These are phyloP conservation scores for Cladophialophora yegresii DNA, from an alignment of 2,329 filamentous ascomycete species.

Conservation along the genomic window DNA sequence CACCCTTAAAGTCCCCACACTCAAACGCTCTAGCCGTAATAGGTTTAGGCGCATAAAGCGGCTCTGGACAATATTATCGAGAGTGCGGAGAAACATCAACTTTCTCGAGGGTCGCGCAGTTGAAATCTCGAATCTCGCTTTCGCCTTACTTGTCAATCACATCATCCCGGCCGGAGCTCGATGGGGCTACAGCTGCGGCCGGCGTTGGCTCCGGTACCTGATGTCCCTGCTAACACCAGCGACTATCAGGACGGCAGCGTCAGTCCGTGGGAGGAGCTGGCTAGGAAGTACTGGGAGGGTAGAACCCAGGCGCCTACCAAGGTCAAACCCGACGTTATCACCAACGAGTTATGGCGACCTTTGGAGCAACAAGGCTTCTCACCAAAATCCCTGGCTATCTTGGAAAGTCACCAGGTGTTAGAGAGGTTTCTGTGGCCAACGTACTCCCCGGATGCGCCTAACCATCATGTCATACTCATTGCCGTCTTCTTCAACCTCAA, in stretches of 20 bases:
- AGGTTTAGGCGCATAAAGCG: not conserved
- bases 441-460: slow-evolving; percentile 83
- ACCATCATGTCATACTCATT: slow-evolving; percentile 86
- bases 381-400: slow-evolving; percentile 72
- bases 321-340: slow-evolving; percentile 81
- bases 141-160: not conserved
- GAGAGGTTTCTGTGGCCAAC: slow-evolving; percentile 96
- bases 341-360: slow-evolving; percentile 83
- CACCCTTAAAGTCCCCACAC: no score
- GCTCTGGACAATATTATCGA: not conserved
- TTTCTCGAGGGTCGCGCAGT: slow-evolving; percentile 1
- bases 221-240: slow-evolving; percentile 41
- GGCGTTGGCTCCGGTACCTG: slow-evolving; percentile 61
- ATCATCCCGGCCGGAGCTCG: not conserved
- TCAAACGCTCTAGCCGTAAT: no score
- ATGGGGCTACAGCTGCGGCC: slow-evolving; percentile 44
- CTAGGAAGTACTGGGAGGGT: slow-evolving; percentile 82
- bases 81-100: slow-evolving; percentile 18
- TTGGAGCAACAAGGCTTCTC: slow-evolving; percentile 80
- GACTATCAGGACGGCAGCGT: slow-evolving; percentile 31
- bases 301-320: slow-evolving; percentile 57
- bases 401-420: slow-evolving; percentile 88
- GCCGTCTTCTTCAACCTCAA: slow-evolving; percentile 86
- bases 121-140: not conserved
- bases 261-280: slow-evolving; percentile 64